Conservation (phyloP, 257 asterid genomes). For the Plectranthus barbatus region DNA sequence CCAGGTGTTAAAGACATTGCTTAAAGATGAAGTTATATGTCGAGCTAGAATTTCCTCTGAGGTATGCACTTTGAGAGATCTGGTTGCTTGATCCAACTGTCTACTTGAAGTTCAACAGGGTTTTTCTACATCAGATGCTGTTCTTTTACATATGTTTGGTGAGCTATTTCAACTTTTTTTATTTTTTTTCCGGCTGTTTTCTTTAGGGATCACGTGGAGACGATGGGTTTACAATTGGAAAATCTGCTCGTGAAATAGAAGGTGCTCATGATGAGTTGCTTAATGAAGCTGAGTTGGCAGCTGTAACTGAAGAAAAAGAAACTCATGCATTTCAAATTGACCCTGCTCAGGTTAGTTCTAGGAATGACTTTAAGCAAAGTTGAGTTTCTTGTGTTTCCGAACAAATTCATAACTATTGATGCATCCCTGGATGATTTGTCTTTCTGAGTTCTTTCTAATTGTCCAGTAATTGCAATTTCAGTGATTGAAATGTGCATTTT, state of each 20-base stretch:
- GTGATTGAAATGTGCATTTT: too few relatives aligned
- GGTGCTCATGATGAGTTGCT: slow-evolving; percentile 85
- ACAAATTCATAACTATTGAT: not conserved
- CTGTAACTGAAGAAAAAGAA: slow-evolving; percentile 97
- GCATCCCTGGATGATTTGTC: not conserved
- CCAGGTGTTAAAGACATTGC: slow-evolving; percentile 82
- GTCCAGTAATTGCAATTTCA: too few relatives aligned
- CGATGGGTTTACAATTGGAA: slow-evolving; percentile 77
- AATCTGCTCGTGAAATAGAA: slow-evolving; percentile 76
- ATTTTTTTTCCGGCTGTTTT: not conserved
- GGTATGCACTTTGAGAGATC: slow-evolving; percentile 28
- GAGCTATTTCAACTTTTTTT: not conserved
- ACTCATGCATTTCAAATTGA: slow-evolving; percentile 90
- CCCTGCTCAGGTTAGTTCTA: slow-evolving; percentile 69
- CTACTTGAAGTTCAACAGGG: too few relatives aligned
- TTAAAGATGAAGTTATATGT: slow-evolving; percentile 64
- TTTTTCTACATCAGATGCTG: too few relatives aligned
- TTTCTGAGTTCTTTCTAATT: too few relatives aligned
- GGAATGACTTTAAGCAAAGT: not conserved
- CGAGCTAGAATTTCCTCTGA: slow-evolving; percentile 67
- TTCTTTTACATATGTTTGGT: not conserved
- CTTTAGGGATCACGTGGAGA: slow-evolving; percentile 51
- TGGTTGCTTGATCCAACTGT: too few relatives aligned
- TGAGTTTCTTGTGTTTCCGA: not conserved
- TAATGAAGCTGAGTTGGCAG: slow-evolving; percentile 87